Percentiles rank a stretch among this genome's conserved stretches.
phyloP scores from a whole-genome alignment of 768 basidiomycete genomes.

The Boletellus emodensis region DNA sequence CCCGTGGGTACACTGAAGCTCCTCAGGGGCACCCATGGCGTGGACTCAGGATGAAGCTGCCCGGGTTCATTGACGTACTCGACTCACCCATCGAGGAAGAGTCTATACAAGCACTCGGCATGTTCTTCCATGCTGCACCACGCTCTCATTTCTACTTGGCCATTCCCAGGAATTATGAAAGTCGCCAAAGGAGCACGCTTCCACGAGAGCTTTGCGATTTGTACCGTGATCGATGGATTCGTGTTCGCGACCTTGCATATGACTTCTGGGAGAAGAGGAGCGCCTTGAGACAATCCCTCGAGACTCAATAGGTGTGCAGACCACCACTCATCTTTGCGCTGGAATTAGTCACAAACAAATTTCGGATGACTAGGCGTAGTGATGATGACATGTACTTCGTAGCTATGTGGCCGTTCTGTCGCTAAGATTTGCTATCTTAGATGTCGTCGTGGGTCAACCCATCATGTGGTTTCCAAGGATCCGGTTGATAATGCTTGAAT shows the following conservation, averaged over 20 bases:
- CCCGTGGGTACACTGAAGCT: constrained; percentile 7
- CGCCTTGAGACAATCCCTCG: constrained; percentile 6
- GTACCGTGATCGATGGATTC: constrained; percentile 5
- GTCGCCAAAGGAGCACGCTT: not conserved
- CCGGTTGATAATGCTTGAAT: too few species aligned
- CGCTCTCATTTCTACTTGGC: constrained; percentile 1
- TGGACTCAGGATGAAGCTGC: not conserved
- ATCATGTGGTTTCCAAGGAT: too few species aligned
- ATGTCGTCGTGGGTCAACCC: too few species aligned
- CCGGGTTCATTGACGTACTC: not conserved
- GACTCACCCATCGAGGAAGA: constrained; percentile 5
- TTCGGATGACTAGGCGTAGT: too few species aligned
- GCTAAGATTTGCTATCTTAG: too few species aligned
- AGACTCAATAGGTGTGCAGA: not conserved
- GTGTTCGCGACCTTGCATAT: not conserved
- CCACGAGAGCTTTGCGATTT: not conserved
- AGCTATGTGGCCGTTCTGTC: too few species aligned
- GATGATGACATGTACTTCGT: too few species aligned
- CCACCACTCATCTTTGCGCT: too few species aligned
- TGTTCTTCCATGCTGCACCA: constrained; percentile 16
- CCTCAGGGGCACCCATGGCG: constrained; percentile 11
- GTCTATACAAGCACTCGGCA: constrained; percentile 8
- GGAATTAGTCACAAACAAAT: too few species aligned
- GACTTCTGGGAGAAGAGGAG: not conserved
- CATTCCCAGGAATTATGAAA: not conserved